A percentile compares a stretch with the other conserved stretches of the same genome.
Evolutionary conservation across 768 basidiomycete species (phyloP).

Genomic region (Macrolepiota fuliginosa): DNA sequence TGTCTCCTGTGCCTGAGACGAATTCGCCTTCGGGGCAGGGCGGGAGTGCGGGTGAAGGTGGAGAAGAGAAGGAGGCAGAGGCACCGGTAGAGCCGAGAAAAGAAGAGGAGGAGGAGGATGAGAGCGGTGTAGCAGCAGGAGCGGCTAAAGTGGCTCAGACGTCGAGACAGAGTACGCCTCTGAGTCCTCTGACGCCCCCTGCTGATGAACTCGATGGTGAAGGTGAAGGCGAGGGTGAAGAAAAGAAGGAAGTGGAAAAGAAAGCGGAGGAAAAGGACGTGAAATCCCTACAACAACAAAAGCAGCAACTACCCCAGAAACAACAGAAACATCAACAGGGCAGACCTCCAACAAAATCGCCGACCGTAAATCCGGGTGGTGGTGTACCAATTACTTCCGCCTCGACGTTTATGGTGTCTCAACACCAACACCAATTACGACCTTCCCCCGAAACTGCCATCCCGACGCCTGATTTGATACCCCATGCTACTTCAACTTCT

Average conservation of each 20-base stretch:
- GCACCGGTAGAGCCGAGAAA: constrained; percentile 29
- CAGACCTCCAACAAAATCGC: constrained; percentile 2
- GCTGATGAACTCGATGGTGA: constrained; percentile 48
- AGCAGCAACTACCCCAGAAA: neutral
- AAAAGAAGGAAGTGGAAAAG: constrained; percentile 16
- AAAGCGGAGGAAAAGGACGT: constrained; percentile 1
- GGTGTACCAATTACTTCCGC: constrained; percentile 2
- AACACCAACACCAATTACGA: constrained; percentile 16
- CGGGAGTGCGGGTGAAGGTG: constrained; percentile 25
- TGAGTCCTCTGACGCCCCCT: constrained; percentile 73
- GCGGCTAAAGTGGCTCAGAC: constrained; percentile 22
- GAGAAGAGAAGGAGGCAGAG: constrained; percentile 31
- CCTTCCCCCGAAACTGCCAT: constrained; percentile 13
- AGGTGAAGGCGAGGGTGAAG: constrained; percentile 22
- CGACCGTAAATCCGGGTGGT: neutral
- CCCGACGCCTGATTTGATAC: constrained; percentile 19
- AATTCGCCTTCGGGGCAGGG: constrained; percentile 29
- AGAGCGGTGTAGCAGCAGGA: constrained; percentile 18
- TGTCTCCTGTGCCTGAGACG: constrained; percentile 53
- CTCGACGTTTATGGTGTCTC: constrained; percentile 2
- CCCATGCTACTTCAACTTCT: constrained; percentile 24
- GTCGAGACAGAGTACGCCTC: constrained; percentile 66
- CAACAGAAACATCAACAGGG: neutral
- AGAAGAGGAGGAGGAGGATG: constrained; percentile 37
- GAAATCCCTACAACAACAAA: constrained; percentile 8